Base-by-base conservation (phyloP, 78 protist species). In the Anaeramoeba ignava region DNA sequence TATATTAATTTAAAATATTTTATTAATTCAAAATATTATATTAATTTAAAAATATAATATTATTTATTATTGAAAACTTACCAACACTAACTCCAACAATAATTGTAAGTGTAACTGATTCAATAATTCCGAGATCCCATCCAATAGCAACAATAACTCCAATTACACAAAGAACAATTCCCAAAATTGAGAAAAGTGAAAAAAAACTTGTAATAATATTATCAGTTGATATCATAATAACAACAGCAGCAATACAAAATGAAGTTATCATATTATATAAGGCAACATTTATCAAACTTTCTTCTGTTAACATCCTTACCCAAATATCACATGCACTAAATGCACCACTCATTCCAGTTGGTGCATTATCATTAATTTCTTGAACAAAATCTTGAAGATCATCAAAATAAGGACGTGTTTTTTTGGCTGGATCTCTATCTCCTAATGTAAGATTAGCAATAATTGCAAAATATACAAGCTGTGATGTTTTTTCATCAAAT, bases 91-190 rank as follows among this genome's bases (percentile, higher is more conserved):
- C 42, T 1, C 88, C 88, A 83, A 86, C 88, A 17, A 86, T 42
- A n/a, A 86, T 42, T 54, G 84, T 81, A n/a, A 86, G 1, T 54
- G 79, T 38, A 8, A 86, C 81, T 82, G 80, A 1, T 39, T 86
- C 88, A 80, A 86, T 86, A 36, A 86, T 0, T n/a, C 80, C 79
- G 23, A 86, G 84, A 41, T n/a, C 2, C 88, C 88, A 86, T 1
- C 84, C 85, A 2, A 86, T 23, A 27, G 0, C 0, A 2, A 39
- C 33, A 41, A 81, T 82, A 12, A 86, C 31, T 12, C 78, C 88
- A 0, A 86, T 2, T 12, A 86, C 3, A 31, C 3, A 2, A 1
- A 34, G 54, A 82, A 86, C 85, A 42, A 86, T 73, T 27, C 85
- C 81, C 42, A 8, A 8, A 40, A 86, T 83, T 39, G 83, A 38